Evolutionary conservation across 1,284 basidiomycete genomes (phyloP), one percentile per base, ranked within the genome.

Genomic region (Coniferiporia sulphurascens): DNA sequence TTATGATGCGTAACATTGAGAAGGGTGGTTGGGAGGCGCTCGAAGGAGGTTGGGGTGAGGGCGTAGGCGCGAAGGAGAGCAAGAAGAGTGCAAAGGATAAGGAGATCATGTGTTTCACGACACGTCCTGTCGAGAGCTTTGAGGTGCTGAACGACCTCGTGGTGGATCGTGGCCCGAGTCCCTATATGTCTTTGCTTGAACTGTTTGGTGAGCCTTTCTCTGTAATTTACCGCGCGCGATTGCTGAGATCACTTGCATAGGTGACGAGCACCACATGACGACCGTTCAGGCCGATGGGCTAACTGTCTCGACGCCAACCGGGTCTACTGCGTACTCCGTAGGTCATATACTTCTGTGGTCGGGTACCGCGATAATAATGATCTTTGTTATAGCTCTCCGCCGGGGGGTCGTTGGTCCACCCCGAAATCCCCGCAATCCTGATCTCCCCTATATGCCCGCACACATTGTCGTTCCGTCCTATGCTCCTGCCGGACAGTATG

Each of bases 381-480:
- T 38, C 65, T 41, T 59, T n/a, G 48, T 36, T 60, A 13, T 68
- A 94, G 85, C 79, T 99, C 34, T 99, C 97, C 19, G 97, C 97
- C 1, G 97, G 97, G 52, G 97, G 97, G 35, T 98, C 96, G 1
- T 85, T 99, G 45, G 96, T 95, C 7, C 96, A 99, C 71, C 97
- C 97, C 2, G 95, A 98, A 71, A 98, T 99, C 56, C 97, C 97
- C 0, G 93, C 97, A 0, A 82, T 99, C 61, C 80, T 99, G 60
- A 96, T 99, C 67, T 96, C 95, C 1, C 97, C 97, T 1, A 98
- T 99, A 63, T 99, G 97, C 70, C 97, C 97, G 0, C 97, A 99
- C 73, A 99, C 97, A 0, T 82, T 99, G 7, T 98, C 95, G 3
- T 99, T 99, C 84, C 85, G 97, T 48, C 97, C 97, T 0, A 98